phyloP scores from a whole-genome alignment of 495 filamentous ascomycete species.

The Xylaria scruposa region DNA sequence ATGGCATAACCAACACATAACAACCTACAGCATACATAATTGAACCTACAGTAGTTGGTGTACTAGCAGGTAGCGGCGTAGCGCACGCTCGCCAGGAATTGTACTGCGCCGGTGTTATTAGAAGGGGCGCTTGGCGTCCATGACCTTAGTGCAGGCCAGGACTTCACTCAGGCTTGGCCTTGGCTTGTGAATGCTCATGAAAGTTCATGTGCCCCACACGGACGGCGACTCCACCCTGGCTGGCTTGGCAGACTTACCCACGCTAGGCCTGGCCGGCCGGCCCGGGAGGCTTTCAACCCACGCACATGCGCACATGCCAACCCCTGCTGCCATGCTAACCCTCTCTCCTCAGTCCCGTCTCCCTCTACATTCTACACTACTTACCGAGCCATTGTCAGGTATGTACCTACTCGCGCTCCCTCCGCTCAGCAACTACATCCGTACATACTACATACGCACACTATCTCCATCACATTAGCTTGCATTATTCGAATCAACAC shows the following conservation, averaged over 20 bases:
- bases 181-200: neutral
- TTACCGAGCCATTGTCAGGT: no score
- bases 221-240: neutral
- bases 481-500: slow-evolving; percentile 25
- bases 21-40: neutral
- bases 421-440: neutral
- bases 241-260: slow-evolving; percentile 11
- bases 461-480: neutral
- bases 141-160: neutral
- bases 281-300: slow-evolving; percentile 16
- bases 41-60: no score
- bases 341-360: neutral
- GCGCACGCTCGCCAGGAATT: neutral
- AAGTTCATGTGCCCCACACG: slow-evolving; percentile 2
- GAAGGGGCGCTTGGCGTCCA: slow-evolving; percentile 10
- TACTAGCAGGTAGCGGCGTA: neutral
- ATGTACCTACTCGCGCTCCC: neutral
- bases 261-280: slow-evolving; percentile 18
- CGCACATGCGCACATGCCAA: slow-evolving; percentile 16
- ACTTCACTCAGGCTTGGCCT: neutral
- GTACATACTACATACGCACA: neutral
- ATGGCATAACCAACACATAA: neutral
- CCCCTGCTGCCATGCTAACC: slow-evolving; percentile 12
- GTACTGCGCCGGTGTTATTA: slow-evolving; percentile 1
- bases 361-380: neutral